Percentiles rank a stretch among this genome's conserved stretches.
Conservation (phyloP, 441 rosid species). For the Populus hybrid region DNA sequence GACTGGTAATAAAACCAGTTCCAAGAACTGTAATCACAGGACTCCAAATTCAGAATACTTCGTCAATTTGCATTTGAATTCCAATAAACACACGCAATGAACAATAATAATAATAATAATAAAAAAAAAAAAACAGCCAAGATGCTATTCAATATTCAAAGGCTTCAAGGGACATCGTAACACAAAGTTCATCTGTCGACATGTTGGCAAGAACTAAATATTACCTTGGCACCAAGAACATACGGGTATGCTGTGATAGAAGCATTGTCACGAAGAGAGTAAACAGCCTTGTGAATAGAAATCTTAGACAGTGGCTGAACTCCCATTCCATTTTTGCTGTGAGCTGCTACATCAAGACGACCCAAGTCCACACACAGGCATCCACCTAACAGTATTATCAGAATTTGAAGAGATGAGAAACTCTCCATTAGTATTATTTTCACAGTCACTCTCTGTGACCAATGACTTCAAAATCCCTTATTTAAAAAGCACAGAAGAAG, state of each 20-base stretch:
- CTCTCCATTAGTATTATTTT: neutral
- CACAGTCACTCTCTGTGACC: neutral
- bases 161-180: too few species aligned
- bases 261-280: conserved; percentile 33
- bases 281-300: conserved; percentile 33
- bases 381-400: neutral
- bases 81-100: too few species aligned
- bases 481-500: neutral
- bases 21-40: too few species aligned
- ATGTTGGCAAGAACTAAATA: neutral
- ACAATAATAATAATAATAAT: too few species aligned
- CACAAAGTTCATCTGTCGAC: neutral
- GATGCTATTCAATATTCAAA: too few species aligned
- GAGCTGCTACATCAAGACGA: conserved; percentile 5
- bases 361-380: conserved; percentile 1
- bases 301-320: conserved; percentile 59
- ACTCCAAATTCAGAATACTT: too few species aligned
- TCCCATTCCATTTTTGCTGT: conserved; percentile 29
- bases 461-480: neutral
- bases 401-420: neutral
- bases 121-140: too few species aligned
- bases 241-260: conserved; percentile 33
- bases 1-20: too few species aligned
- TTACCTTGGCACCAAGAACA: conserved; percentile 48
- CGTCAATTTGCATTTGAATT: too few species aligned